Percentiles rank a stretch among this genome's conserved stretches.
Conservation (phyloP, 345 rosid species). For the Nasturtium officinale region DNA sequence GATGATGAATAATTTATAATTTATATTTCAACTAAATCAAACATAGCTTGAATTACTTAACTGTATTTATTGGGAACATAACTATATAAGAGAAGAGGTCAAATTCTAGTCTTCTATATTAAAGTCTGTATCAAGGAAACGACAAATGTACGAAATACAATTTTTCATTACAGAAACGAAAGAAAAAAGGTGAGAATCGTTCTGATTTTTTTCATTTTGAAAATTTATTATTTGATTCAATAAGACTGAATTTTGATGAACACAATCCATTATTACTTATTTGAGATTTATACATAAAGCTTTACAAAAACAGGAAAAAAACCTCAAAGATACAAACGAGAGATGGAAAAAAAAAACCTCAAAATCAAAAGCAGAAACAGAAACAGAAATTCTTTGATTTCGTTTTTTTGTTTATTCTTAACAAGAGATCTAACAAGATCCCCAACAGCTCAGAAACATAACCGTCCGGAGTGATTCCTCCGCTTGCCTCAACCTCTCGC, state of each 20-base stretch:
- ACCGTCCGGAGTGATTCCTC: conserved; percentile 82
- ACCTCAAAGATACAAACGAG: background rate
- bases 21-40: too few species aligned
- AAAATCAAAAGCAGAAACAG: background rate
- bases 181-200: background rate
- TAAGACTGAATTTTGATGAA: too few species aligned
- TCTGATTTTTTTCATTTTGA: background rate
- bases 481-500: conserved; percentile 54
- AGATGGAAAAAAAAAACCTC: background rate
- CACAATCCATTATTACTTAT: too few species aligned
- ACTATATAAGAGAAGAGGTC: too few species aligned
- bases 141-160: background rate
- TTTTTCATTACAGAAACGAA: background rate
- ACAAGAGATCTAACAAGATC: conserved; percentile 51
- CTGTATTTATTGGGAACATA: too few species aligned
- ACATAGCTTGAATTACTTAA: too few species aligned
- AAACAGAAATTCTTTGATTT: background rate
- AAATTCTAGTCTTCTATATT: too few species aligned
- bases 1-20: too few species aligned
- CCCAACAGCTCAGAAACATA: conserved; percentile 93
- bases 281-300: background rate
- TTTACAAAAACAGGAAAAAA: background rate
- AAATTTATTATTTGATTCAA: background rate
- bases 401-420: too few species aligned
- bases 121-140: background rate